These are phyloP conservation scores for Echium plantagineum DNA, from an alignment of 257 asterid genomes.

Conservation along the genomic window DNA sequence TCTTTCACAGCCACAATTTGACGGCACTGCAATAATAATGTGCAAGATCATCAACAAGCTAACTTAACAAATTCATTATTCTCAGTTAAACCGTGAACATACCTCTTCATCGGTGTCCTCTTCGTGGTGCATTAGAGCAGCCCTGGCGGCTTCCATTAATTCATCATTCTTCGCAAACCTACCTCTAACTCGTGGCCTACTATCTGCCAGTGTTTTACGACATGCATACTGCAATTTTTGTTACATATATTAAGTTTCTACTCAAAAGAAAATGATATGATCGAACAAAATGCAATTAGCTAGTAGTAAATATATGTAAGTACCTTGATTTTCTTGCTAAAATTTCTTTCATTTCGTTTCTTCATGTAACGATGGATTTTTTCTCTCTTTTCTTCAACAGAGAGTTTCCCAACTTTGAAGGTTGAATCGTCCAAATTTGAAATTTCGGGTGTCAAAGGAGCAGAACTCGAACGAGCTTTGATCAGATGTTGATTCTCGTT, in stretches of 20 bases:
- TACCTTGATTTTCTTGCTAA: slow-evolving; percentile 93
- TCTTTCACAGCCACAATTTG: slow-evolving; percentile 33
- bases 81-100: background rate
- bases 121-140: slow-evolving; percentile 37
- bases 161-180: slow-evolving; percentile 83
- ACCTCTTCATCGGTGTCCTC: slow-evolving; percentile 54
- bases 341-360: slow-evolving; percentile 85
- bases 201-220: slow-evolving; percentile 85
- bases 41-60: background rate
- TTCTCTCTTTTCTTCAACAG: slow-evolving; percentile 76
- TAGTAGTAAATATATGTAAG: background rate
- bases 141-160: slow-evolving; percentile 34
- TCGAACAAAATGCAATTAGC: no score
- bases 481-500: slow-evolving; percentile 55
- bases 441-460: slow-evolving; percentile 58
- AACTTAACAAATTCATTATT: no score
- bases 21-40: background rate
- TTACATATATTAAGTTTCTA: background rate
- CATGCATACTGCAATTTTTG: slow-evolving; percentile 59
- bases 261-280: no score
- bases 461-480: slow-evolving; percentile 36
- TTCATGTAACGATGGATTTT: slow-evolving; percentile 75
- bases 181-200: slow-evolving; percentile 92
- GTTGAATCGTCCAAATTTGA: slow-evolving; percentile 67
- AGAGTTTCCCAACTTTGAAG: slow-evolving; percentile 62